Evolutionary conservation across 768 basidiomycete genomes (phyloP).

Genomic region (Mycena chlorophos): DNA sequence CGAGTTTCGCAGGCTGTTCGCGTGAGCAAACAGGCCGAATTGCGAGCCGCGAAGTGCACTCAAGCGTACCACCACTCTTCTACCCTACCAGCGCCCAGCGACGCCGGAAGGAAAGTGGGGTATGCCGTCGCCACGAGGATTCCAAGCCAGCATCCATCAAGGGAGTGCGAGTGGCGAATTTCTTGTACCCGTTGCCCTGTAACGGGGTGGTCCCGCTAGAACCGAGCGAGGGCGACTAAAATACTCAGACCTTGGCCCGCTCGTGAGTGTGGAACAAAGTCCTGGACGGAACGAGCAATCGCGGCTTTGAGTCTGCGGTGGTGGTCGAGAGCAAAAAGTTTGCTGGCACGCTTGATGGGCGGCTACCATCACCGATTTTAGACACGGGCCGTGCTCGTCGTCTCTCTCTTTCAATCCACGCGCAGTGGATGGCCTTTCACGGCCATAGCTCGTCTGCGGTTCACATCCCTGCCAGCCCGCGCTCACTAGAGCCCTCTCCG

Average conservation of each 20-base stretch:
- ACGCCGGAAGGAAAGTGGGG: constrained; percentile 7
- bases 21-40: neutral
- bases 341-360: neutral
- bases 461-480: constrained; percentile 12
- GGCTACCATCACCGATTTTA: neutral
- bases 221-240: constrained; percentile 30
- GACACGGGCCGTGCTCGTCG: neutral
- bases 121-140: constrained; percentile 33
- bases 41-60: constrained; percentile 40
- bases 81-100: neutral
- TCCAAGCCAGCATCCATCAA: constrained; percentile 26
- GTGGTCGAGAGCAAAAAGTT: neutral
- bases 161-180: constrained; percentile 19
- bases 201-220: constrained; percentile 31
- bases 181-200: constrained; percentile 33
- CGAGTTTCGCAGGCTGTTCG: constrained; percentile 31
- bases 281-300: constrained; percentile 39
- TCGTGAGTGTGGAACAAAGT: constrained; percentile 28
- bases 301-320: constrained; percentile 41
- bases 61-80: constrained; percentile 23
- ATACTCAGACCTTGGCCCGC: constrained; percentile 44
- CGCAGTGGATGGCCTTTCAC: constrained; percentile 11
- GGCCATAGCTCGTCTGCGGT: constrained; percentile 16
- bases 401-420: neutral
- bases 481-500: constrained; percentile 13